Percentiles rank a stretch among this genome's conserved stretches.
Conservation (phyloP, 805 yeast genomes). For the Hanseniaspora clermontiae region DNA sequence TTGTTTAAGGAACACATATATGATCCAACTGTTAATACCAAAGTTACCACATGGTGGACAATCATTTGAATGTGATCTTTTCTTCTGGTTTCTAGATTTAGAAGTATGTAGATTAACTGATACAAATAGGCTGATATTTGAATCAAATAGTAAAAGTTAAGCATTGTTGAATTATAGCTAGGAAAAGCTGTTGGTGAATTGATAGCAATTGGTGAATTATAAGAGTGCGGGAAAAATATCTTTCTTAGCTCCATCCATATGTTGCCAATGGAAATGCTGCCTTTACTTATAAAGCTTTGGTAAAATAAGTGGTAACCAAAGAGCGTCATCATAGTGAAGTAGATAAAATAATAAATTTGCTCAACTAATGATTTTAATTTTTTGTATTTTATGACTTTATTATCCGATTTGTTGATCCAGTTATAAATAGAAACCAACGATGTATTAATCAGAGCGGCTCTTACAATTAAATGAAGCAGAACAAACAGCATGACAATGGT, state of each 20-base stretch:
- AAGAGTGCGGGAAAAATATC: conserved; percentile 9
- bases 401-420: background rate
- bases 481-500: background rate
- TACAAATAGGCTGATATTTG: conserved; percentile 72
- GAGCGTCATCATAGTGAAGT: background rate
- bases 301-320: conserved; percentile 10
- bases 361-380: conserved; percentile 11
- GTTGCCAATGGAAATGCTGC: background rate
- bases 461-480: conserved; percentile 5
- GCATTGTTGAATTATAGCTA: background rate
- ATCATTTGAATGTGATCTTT: conserved; percentile 83
- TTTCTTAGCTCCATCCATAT: conserved; percentile 2
- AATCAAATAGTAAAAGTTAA: conserved; percentile 59
- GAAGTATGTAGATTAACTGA: conserved; percentile 46
- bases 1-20: conserved; percentile 60
- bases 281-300: background rate
- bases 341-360: conserved; percentile 9
- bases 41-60: conserved; percentile 74
- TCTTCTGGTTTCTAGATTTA: conserved; percentile 65
- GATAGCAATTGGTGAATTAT: background rate
- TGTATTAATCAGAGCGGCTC: conserved; percentile 7
- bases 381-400: conserved; percentile 1
- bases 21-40: conserved; percentile 53
- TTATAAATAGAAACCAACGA: background rate
- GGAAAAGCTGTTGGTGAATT: background rate